Base-by-base conservation (phyloP, 2,329 filamentous ascomycete species). In the Diaporthe sp. region DNA sequence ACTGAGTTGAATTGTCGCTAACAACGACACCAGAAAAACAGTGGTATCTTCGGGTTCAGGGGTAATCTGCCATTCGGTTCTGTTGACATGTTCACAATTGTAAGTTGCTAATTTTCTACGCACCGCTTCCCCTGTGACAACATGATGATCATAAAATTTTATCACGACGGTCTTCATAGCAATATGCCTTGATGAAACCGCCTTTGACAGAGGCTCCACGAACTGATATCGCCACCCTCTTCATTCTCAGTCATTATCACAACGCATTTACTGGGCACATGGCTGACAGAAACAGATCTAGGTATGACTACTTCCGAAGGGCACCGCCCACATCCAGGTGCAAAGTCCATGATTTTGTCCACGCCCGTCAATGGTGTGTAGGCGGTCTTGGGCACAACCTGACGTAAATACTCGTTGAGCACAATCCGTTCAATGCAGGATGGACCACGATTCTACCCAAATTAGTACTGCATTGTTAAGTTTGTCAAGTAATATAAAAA, bases 91-190 rank as follows among this genome's bases (percentile, higher is more conserved):
- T 17, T 19, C 3, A 28, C 22, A 9, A 31, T 22, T 8, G 75
- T 76, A 28, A 73, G 69, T 71, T 15, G 12, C 22, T 1, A 13
- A 44, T 13, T 31, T n/a, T 57, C 25, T 34, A 49, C 19, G 4
- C 22, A 28, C 19, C 34, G 12, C 39, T 12, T 22, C 44, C 22
- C 55, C 37, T 51, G 75, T 71, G 62, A 81, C 89, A 84, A 85
- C 78, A 92, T 93, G 92, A 94, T 94, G 92, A 94, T 91, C 89
- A 88, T 73, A 84, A 80, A 85, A 88, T 86, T 88, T 90, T 90
- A 92, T 94, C 93, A 95, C 93, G 93, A 95, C 93, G 93, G 93
- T 95, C 93, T 93, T 93, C 93, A 93, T 94, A 95, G 92, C 85
- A 90, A 69, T 87, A 90, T 87, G 90, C 89, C 86, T 93, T 95